These are phyloP conservation scores for Kodamaea alishanica DNA, from an alignment of 1,139 yeast species.

Conservation along the genomic window DNA sequence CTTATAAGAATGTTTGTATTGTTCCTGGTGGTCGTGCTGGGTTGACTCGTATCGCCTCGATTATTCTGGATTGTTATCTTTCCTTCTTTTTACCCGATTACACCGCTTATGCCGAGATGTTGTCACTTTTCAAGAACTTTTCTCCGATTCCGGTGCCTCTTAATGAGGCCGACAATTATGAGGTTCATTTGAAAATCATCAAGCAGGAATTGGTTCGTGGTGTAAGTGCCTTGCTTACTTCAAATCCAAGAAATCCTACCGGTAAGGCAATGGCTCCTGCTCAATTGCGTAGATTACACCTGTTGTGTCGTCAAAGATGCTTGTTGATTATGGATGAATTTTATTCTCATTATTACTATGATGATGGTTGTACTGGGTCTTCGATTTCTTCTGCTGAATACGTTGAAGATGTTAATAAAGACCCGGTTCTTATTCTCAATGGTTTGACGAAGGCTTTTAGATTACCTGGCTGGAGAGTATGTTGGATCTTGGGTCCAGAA, in stretches of 20 bases:
- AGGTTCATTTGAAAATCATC: conserved; percentile 54
- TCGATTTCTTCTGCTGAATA: conserved; percentile 54
- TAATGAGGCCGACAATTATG: conserved; percentile 57
- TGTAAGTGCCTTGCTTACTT: conserved; percentile 58
- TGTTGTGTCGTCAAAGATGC: conserved; percentile 55
- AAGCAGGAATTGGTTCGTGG: conserved; percentile 58
- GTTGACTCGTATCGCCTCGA: conserved; percentile 62
- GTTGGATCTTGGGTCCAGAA: conserved; percentile 69
- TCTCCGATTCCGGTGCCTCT: conserved; percentile 68
- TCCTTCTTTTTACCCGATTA: conserved; percentile 67
- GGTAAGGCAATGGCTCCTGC: conserved; percentile 54
- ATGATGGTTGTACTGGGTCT: conserved; percentile 55
- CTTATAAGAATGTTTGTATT: conserved; percentile 63
- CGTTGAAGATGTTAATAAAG: conserved; percentile 56
- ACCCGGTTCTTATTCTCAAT: conserved; percentile 61
- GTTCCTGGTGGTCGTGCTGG: conserved; percentile 75
- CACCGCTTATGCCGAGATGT: conserved; percentile 72
- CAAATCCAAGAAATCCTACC: conserved; percentile 68
- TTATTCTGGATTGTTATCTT: conserved; percentile 57
- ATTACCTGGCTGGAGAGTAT: conserved; percentile 67
- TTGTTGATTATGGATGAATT: conserved; percentile 67
- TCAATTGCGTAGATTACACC: conserved; percentile 52
- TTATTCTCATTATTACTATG: conserved; percentile 61
- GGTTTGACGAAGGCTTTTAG: conserved; percentile 66
- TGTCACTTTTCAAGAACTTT: conserved; percentile 61